Evolutionary conservation across 2,329 filamentous ascomycete species (phyloP).

Genomic region (Aspergillus novoparasiticus): DNA sequence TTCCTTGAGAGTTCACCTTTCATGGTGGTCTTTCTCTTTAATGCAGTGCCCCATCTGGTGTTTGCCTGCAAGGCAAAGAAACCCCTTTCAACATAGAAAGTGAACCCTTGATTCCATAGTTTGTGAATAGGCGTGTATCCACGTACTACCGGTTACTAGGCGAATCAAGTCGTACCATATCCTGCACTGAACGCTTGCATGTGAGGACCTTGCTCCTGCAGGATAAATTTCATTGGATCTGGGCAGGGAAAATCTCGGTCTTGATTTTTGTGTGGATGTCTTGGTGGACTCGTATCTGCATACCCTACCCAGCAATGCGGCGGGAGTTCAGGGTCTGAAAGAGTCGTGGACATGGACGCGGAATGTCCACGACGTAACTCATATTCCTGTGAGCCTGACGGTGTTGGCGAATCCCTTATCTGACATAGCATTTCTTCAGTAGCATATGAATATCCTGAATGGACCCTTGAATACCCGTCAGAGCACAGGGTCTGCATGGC

Average conservation of each 20-base stretch:
- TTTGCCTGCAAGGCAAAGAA: background rate
- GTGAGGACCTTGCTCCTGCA: background rate
- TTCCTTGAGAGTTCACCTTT: background rate
- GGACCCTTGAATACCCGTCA: background rate
- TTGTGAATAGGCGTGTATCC: background rate
- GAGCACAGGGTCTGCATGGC: background rate
- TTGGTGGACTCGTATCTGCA: background rate
- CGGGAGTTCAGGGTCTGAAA: slow-evolving; percentile 29
- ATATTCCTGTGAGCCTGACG: background rate
- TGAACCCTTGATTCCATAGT: background rate
- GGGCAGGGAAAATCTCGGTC: background rate
- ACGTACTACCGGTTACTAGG: background rate
- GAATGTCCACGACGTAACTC: background rate
- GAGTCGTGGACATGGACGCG: slow-evolving; percentile 20
- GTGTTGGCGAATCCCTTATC: background rate
- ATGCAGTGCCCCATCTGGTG: background rate
- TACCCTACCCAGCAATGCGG: slow-evolving; percentile 4
- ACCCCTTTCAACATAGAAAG: background rate
- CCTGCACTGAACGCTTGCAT: background rate
- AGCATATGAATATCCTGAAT: background rate
- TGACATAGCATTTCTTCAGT: background rate
- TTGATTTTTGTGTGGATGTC: background rate
- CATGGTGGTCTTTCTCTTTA: background rate
- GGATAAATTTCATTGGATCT: background rate
- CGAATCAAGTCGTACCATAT: background rate